These are phyloP conservation scores for Elaeagnus macrophylla DNA, from an alignment of 306 rosid genomes.

Conservation along the genomic window DNA sequence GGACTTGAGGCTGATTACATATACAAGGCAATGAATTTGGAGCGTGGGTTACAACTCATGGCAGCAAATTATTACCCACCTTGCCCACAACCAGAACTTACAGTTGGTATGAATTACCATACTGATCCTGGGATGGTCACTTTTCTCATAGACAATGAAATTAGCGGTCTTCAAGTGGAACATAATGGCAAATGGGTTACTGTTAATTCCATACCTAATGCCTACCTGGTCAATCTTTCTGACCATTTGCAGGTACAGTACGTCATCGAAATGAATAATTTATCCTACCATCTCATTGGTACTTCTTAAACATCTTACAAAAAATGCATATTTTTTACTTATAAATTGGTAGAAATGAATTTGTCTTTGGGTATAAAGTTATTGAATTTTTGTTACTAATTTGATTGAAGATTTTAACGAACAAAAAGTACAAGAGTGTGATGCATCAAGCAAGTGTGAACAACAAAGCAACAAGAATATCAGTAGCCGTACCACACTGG, in stretches of 20 bases:
- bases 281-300: no score
- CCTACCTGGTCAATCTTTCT: conserved; percentile 17
- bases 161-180: conserved; percentile 18
- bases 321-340: no score
- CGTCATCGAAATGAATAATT: no score
- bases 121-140: conserved; percentile 20
- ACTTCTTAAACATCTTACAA: no score
- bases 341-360: no score
- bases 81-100: conserved; percentile 28
- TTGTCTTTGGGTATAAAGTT: no score
- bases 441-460: conserved; percentile 39
- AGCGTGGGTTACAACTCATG: conserved; percentile 16
- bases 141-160: conserved; percentile 12
- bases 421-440: conserved; percentile 43
- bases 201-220: conserved; percentile 11
- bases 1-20: conserved; percentile 23
- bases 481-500: conserved; percentile 28
- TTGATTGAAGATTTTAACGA: conserved; percentile 28
- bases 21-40: conserved; percentile 10
- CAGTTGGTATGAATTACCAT: conserved; percentile 20
- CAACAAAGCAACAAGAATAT: conserved; percentile 38
- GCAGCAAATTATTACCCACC: conserved; percentile 23
- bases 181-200: conserved; percentile 25
- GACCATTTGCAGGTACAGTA: conserved; percentile 20
- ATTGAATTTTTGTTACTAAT: no score